Base-by-base conservation (phyloP, 768 basidiomycete genomes). In the Rhodotorula diobovata region DNA sequence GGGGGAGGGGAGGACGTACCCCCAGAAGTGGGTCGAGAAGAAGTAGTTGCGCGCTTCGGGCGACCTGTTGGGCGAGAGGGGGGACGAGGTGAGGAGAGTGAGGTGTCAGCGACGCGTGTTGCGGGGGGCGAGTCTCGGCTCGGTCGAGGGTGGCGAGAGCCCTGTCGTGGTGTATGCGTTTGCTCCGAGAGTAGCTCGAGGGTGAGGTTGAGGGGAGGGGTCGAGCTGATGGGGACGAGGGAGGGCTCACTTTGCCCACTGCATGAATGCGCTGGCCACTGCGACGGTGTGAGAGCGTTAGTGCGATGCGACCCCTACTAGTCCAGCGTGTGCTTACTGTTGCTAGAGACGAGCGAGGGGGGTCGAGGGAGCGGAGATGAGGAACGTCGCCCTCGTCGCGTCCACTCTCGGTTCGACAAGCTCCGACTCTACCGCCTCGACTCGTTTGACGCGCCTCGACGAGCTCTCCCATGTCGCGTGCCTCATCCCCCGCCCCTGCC, bases 21-120 rank as follows among this genome's bases (percentile, higher is more conserved):
- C 74, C 74, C 74, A 75, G 59, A 75, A 75, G 68, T 75, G 74
- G 41, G 74, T 75, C 32, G 94, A 96, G 83, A 96, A 90, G 83
- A 97, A 95, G 81, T 97, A 97, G 76, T 93, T 87, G 77, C 91
- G 85, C 30, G 91, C 90, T 57, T 91, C 91, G 62, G 94, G 94
- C 41, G 68, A 70, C 60, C 74, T 75, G 61, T 30, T 50, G 48
- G 2, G n/a, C 4, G 50, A 11, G 35, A 28, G 21, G 23, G 25
- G 20, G 16, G 43, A 7, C 12, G 28, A 28, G 35, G n/a, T 37
- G 56, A 16, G 25, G 43, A 39, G 30, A n/a, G n/a, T n/a, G n/a
- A n/a, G n/a, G n/a, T n/a, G n/a, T n/a, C n/a, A n/a, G n/a, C n/a
- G n/a, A n/a, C n/a, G n/a, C n/a, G n/a, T n/a, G n/a, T n/a, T n/a